Evolutionary conservation across 345 rosid species (phyloP).

Genomic region (Erodium maritimum): DNA sequence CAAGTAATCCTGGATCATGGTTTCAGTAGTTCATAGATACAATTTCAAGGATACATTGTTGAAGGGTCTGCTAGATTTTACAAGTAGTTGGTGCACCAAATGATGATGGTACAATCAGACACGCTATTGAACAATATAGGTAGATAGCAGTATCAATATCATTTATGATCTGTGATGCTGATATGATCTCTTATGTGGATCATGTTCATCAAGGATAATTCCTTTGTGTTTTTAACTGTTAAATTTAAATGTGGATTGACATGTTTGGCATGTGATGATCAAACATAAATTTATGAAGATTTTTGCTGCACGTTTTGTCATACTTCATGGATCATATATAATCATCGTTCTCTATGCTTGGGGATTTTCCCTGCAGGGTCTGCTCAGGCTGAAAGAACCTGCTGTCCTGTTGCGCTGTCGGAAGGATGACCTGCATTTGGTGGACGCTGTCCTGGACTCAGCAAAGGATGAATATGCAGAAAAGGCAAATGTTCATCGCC

Average conservation of each 20-base stretch:
- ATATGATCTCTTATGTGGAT: neutral
- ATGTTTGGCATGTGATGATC: neutral
- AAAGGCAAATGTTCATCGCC: constrained; percentile 56
- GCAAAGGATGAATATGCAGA: constrained; percentile 65
- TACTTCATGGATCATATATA: neutral
- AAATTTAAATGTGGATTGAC: neutral
- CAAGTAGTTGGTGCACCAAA: neutral
- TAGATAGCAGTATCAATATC: neutral
- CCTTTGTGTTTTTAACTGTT: no score
- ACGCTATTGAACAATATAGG: neutral
- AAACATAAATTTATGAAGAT: no score
- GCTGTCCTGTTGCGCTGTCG: constrained; percentile 87
- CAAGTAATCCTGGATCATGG: neutral
- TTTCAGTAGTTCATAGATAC: neutral
- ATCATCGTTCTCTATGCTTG: neutral
- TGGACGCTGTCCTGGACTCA: constrained; percentile 58
- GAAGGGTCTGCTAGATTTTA: neutral
- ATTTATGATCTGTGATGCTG: neutral
- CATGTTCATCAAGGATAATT: neutral
- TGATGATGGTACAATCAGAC: neutral
- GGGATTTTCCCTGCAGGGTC: constrained; percentile 38
- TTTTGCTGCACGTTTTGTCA: neutral
- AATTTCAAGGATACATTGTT: neutral
- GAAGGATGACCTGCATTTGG: constrained; percentile 54
- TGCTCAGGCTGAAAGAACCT: constrained; percentile 90